Base-by-base conservation (phyloP, 768 basidiomycete genomes). In the Kwoniella shandongensis region DNA sequence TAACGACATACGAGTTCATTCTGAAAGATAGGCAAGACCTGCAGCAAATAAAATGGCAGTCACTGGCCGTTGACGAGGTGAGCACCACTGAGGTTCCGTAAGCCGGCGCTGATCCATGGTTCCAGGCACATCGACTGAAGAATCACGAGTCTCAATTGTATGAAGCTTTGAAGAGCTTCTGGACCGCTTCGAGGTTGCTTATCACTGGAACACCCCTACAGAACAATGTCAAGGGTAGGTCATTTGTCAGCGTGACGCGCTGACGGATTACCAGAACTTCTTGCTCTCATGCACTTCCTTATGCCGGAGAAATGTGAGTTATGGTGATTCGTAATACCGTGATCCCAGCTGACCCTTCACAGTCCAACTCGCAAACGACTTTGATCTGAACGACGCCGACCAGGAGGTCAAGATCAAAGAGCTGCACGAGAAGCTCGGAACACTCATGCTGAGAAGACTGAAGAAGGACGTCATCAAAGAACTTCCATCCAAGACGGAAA, bases 191-290 rank as follows among this genome's bases (percentile, higher is more conserved):
- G 35, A 92, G 94, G 79, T 82, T 99, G 54, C 85, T 99, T 67
- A 98, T 99, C 74, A 99, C 96, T 0, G 96, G 96, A 15, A 99
- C 96, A 1, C 96, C 96, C 23, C 80, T 99, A 52, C 96, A 99
- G 77, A 99, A 99, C 80, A 99, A 96, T 73, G 94, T 99, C 67
- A 97, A 91, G 81, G 93, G 93, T 91, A 66, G 41, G 81, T 70
- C 4, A 41, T 2, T 17, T 27, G 25, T 10, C 46, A 6, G 32
- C 22, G 7, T 23, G 50, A 40, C 18, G 39, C 35, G n/a, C 36
- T 36, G 4, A 44, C 44, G 30, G 38, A 53, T 50, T 44, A 51
- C 6, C 71, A 96, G 96, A 99, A 77, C 79, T 99, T 32, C 81
- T 98, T 39, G 91, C 96, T 8, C 79, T 98, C 76, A 98, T 98